Base-by-base conservation (phyloP, 768 basidiomycete genomes). In the Psilocybe azurescens region DNA sequence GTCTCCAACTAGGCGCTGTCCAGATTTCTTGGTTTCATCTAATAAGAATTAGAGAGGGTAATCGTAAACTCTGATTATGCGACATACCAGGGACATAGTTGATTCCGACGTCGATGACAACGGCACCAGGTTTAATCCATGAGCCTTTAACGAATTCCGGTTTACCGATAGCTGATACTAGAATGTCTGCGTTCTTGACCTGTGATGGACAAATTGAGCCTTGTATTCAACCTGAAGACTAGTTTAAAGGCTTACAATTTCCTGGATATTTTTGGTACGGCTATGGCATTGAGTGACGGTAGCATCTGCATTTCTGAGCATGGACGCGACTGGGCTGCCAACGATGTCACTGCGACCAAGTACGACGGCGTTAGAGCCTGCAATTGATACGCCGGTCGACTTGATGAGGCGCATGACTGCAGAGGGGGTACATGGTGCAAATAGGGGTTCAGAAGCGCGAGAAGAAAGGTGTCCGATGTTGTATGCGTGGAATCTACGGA, bases 261-360 rank as follows among this genome's bases (percentile, higher is more conserved):
- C 81, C 64, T 90, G 83, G 47, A 99, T 81, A 68, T 95, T 87
- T 75, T 87, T 86, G 58, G 97, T 96, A 44, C 87, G 85, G 66
- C 94, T 95, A 76, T 99, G 97, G 75, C 97, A 99, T 75, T 98
- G 97, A 20, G 95, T 99, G 64, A 99, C 95, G 20, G 97, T 99
- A 2, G 97, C 96, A 72, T 99, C 92, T 63, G 85, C 86, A 73
- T 89, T 91, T 68, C 94, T 83, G 56, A 99, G 82, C 83, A 99
- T 89, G 36, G 94, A 90, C 39, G 90, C 89, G 53, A 98, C 95
- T 30, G 97, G 97, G 68, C 88, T 97, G 58, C 97, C 97, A 59
- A 99, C 97, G 69, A 99, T 99, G 72, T 99, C 97, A 72, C 93
- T 95, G 66, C 97, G 90, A 63, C 97, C 97, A 48, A 99, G 89